A percentile compares a stretch with the other conserved stretches of the same genome.
These are phyloP conservation scores for Penicillium sp. DNA, from an alignment of 2,329 filamentous ascomycete genomes.

Conservation along the genomic window DNA sequence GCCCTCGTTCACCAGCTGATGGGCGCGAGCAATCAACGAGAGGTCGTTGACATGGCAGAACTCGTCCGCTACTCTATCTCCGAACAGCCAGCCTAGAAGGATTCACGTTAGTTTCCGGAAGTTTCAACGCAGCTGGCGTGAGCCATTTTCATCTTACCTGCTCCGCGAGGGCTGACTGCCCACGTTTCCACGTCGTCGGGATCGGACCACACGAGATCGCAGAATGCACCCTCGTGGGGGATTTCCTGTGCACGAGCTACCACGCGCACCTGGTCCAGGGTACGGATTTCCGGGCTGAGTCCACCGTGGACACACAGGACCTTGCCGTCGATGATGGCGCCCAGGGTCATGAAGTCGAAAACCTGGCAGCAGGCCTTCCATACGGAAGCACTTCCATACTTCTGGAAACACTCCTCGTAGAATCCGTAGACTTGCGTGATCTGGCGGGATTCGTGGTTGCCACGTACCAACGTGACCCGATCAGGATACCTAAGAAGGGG, in stretches of 20 bases:
- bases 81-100: constrained; percentile 58
- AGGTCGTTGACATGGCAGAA: constrained; percentile 76
- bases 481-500: constrained; percentile 60
- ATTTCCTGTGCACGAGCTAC: constrained; percentile 74
- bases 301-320: constrained; percentile 72
- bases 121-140: neutral
- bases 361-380: constrained; percentile 79
- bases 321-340: constrained; percentile 71
- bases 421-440: constrained; percentile 78
- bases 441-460: constrained; percentile 73
- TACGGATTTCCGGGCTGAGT: constrained; percentile 69
- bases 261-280: constrained; percentile 71
- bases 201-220: constrained; percentile 74
- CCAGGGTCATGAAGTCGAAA: constrained; percentile 73
- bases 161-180: constrained; percentile 67
- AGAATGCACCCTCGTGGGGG: constrained; percentile 74
- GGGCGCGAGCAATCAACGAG: constrained; percentile 68
- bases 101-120: neutral
- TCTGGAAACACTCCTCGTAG: constrained; percentile 74
- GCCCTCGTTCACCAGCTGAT: constrained; percentile 74
- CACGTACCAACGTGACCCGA: constrained; percentile 69
- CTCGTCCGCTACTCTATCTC: constrained; percentile 70
- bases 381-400: constrained; percentile 74
- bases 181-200: constrained; percentile 70
- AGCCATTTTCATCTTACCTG: constrained; percentile 51